phyloP scores from a whole-genome alignment of 345 rosid species.

The Eucalyptus marginata region DNA sequence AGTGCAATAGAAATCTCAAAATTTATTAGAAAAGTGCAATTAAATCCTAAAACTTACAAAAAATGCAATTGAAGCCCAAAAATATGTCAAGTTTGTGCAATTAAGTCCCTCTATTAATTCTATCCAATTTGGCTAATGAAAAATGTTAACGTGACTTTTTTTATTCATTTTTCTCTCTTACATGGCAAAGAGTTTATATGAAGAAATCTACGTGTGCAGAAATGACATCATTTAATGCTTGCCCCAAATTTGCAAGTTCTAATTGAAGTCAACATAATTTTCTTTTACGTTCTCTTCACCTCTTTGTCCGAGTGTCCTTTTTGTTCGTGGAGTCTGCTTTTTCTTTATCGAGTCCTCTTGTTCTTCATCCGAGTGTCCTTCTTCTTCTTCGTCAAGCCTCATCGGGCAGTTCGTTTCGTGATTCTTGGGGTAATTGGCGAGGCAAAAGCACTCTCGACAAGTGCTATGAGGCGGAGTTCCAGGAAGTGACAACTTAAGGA shows the following conservation, averaged over 20 bases:
- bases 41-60: too few relatives aligned
- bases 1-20: too few relatives aligned
- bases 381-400: background rate
- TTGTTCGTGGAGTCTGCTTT: background rate
- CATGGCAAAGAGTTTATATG: too few relatives aligned
- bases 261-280: background rate
- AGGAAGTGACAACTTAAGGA: conserved; percentile 20
- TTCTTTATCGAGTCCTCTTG: background rate
- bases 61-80: too few relatives aligned
- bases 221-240: too few relatives aligned
- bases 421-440: conserved; percentile 45
- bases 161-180: too few relatives aligned
- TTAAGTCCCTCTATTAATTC: too few relatives aligned
- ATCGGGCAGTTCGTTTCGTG: conserved; percentile 42
- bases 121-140: too few relatives aligned
- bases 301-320: background rate
- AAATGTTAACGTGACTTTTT: too few relatives aligned
- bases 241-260: background rate
- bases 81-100: too few relatives aligned
- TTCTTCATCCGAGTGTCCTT: background rate
- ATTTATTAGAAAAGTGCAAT: too few relatives aligned
- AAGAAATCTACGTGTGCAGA: too few relatives aligned
- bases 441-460: conserved; percentile 13
- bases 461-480: conserved; percentile 2
- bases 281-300: background rate